Percentiles rank a stretch among this genome's conserved stretches.
Conservation (phyloP, 1,139 yeast genomes). For the Taphrina flavorubra region DNA sequence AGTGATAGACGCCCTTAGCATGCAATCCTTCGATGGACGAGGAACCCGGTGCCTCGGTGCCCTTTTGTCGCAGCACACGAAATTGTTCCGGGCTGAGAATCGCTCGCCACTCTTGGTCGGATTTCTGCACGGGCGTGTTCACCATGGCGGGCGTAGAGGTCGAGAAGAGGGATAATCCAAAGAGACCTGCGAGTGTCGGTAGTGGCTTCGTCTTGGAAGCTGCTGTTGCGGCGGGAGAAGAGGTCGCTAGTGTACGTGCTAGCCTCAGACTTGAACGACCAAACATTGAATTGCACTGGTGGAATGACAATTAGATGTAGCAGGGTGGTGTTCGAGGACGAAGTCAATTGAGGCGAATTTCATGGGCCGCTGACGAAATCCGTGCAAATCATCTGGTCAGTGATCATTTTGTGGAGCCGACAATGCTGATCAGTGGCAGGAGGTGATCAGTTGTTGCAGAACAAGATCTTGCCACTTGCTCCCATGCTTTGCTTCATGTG, state of each 20-base stretch:
- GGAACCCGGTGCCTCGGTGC: conserved; percentile 81
- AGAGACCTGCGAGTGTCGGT: conserved; percentile 37
- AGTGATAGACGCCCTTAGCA: conserved; percentile 67
- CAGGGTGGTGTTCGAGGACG: background rate
- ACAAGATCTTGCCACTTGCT: too few relatives aligned
- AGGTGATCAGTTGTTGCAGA: too few relatives aligned
- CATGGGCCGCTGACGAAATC: conserved; percentile 25
- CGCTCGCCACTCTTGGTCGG: conserved; percentile 81
- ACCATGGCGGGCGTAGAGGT: conserved; percentile 31
- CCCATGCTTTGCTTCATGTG: too few relatives aligned
- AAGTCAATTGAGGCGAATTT: conserved; percentile 7
- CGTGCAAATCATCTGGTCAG: conserved; percentile 8
- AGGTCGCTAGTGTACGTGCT: conserved; percentile 8
- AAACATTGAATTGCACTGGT: background rate
- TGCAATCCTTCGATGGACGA: conserved; percentile 68
- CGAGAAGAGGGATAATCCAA: conserved; percentile 38
- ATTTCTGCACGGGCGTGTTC: conserved; percentile 50
- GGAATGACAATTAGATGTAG: background rate
- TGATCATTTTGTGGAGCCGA: conserved; percentile 20
- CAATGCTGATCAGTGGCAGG: background rate
- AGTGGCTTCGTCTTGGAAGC: conserved; percentile 35
- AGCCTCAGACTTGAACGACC: conserved; percentile 2
- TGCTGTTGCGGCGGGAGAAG: conserved; percentile 1
- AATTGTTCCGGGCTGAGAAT: conserved; percentile 75
- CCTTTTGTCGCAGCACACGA: conserved; percentile 74